Conservation (phyloP, 2,329 filamentous ascomycete genomes). For the Orbilia javanica region DNA sequence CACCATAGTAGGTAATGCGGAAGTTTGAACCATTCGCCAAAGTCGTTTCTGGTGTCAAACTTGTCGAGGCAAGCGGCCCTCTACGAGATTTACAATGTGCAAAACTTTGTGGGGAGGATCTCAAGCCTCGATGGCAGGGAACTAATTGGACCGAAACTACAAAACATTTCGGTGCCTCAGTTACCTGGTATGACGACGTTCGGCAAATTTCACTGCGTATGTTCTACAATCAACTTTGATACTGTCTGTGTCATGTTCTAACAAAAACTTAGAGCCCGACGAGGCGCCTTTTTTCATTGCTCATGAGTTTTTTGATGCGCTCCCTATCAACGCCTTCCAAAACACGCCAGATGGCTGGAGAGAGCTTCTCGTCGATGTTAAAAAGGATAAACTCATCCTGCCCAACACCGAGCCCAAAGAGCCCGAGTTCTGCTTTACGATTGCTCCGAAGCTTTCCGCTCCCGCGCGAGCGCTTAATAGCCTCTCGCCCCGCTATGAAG, state of each 20-base stretch:
- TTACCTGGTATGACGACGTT: slow-evolving; percentile 75
- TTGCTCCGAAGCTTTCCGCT: slow-evolving; percentile 80
- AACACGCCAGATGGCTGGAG: slow-evolving; percentile 69
- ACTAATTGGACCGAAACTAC: slow-evolving; percentile 15
- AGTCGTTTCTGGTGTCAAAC: slow-evolving; percentile 86
- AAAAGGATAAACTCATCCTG: slow-evolving; percentile 64
- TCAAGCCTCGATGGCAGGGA: slow-evolving; percentile 30
- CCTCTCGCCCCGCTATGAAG: slow-evolving; percentile 81
- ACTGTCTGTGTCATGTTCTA: neutral
- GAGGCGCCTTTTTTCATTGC: slow-evolving; percentile 93
- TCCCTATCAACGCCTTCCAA: slow-evolving; percentile 96
- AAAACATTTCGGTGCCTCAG: slow-evolving; percentile 32
- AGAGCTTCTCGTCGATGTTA: slow-evolving; percentile 66
- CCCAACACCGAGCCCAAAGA: slow-evolving; percentile 65
- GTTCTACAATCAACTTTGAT: neutral
- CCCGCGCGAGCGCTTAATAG: slow-evolving; percentile 88
- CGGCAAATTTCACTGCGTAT: slow-evolving; percentile 65
- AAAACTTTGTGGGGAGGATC: slow-evolving; percentile 43
- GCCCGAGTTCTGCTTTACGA: slow-evolving; percentile 88
- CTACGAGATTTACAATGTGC: slow-evolving; percentile 66
- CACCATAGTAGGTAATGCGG: slow-evolving; percentile 75
- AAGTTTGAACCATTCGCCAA: slow-evolving; percentile 83
- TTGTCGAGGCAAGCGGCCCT: slow-evolving; percentile 91
- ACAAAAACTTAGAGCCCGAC: slow-evolving; percentile 68
- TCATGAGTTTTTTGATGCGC: slow-evolving; percentile 98